Evolutionary conservation across 139 green algal genomes (phyloP), one percentile per base, ranked within the genome.

Genomic region (Dunaliella sp.): DNA sequence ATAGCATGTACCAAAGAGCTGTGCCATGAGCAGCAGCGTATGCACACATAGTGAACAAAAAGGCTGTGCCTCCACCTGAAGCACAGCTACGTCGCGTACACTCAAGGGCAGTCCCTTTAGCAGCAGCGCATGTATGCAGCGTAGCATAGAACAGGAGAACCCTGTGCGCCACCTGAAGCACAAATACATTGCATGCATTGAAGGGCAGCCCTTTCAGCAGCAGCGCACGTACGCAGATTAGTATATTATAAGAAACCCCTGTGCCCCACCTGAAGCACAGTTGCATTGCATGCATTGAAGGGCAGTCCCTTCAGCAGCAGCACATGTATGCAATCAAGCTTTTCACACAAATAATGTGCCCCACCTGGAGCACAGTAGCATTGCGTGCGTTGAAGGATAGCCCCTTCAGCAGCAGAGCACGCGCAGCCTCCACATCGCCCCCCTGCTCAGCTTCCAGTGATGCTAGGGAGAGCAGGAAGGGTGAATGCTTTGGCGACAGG

Each of bases 341-440:
- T n/a, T 59, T 21, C 34, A 36, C 48, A 84, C 38, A 24, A 1
- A 77, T 83, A 2, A n/a, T n/a, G n/a, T n/a, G n/a, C n/a, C n/a
- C n/a, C 86, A 89, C 86, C 34, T 89, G 82, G 28, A 92, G 81
- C 28, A 92, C 81, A 25, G 82, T 82, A 26, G 82, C n/a, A 38
- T 90, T 89, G 3, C 30, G 1, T 1, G 87, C 86, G 33, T 89
- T 59, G 30, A 38, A 36, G n/a, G 78, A 38, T 25, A 77, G 34
- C 3, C 87, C 88, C 1, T 2, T 1, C 3, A 38, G 75, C n/a
- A 88, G 87, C 26, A 83, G 78, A 34, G 83, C 73, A 32, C 82
- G 38, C 2, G 90, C 90, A 0, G 48, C 75, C 1, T 73, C 77
- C n/a, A 12, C 3, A 22, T 88, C n/a, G 0, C 78, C 77, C 0